phyloP scores from a whole-genome alignment of 2,329 filamentous ascomycete species.

The Periconia sp. region DNA sequence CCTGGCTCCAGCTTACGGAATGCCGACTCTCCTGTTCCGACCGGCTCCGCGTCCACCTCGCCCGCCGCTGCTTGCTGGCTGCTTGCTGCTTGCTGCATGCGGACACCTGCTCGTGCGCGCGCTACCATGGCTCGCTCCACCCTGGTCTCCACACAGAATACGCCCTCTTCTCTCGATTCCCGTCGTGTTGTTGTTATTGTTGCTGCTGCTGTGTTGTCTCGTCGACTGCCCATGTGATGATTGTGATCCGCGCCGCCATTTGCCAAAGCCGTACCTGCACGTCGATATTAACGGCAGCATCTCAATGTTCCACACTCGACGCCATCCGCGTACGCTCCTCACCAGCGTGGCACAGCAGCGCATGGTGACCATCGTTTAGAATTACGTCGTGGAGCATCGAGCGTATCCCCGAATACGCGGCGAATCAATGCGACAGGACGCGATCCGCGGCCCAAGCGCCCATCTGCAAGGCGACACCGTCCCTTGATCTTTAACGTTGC shows the following conservation, averaged over 20 bases:
- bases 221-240: background rate
- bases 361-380: background rate
- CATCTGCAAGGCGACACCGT: slow-evolving; percentile 11
- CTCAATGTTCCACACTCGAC: background rate
- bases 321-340: background rate
- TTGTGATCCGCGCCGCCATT: no score
- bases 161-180: no score
- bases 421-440: no score
- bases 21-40: no score
- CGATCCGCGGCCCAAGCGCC: slow-evolving; percentile 5
- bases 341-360: slow-evolving; percentile 10
- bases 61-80: no score
- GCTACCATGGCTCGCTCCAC: no score
- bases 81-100: no score
- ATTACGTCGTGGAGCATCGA: background rate
- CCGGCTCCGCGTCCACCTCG: no score
- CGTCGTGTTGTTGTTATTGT: background rate
- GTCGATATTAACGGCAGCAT: slow-evolving; percentile 4
- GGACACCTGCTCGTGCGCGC: no score
- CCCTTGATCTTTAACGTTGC: slow-evolving; percentile 8
- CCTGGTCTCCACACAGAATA: no score
- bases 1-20: no score
- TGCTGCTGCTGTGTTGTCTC: slow-evolving; percentile 12
- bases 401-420: background rate
- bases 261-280: background rate